These are phyloP conservation scores for Fagopyrum esculentum DNA, from an alignment of 148 eudicot genomes.

Conservation along the genomic window DNA sequence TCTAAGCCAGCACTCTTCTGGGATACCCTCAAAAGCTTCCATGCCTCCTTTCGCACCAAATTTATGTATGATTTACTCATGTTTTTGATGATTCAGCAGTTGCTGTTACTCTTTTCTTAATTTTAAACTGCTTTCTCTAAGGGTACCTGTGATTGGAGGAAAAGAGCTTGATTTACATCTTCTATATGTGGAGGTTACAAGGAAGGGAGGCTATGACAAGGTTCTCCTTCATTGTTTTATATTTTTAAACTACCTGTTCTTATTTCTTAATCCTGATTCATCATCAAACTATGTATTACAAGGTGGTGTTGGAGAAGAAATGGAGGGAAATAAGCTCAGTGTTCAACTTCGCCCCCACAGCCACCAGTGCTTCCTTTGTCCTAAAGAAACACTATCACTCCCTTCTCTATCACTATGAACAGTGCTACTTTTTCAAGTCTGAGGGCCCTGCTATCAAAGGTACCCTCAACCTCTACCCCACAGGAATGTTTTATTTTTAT, in stretches of 20 bases:
- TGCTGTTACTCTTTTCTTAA: neutral
- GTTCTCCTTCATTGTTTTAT: slow-evolving; percentile 16
- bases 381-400: slow-evolving; percentile 49
- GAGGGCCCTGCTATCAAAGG: slow-evolving; percentile 23
- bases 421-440: slow-evolving; percentile 50
- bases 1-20: slow-evolving; percentile 37
- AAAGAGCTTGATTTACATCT: slow-evolving; percentile 52
- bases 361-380: slow-evolving; percentile 72
- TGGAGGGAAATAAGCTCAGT: slow-evolving; percentile 59
- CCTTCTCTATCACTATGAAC: slow-evolving; percentile 56
- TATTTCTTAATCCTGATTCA: neutral
- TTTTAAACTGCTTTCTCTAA: slow-evolving; percentile 13
- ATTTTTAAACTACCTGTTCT: neutral
- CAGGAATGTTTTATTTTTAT: neutral
- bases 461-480: neutral
- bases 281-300: neutral
- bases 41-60: slow-evolving; percentile 37
- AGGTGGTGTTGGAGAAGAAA: slow-evolving; percentile 64
- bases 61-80: slow-evolving; percentile 25
- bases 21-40: slow-evolving; percentile 45
- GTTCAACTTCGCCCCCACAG: slow-evolving; percentile 47
- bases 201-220: slow-evolving; percentile 60
- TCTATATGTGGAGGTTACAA: slow-evolving; percentile 54
- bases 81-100: neutral
- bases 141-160: slow-evolving; percentile 66